Evolutionary conservation across 1,284 basidiomycete genomes (phyloP), one percentile per base, ranked within the genome.

Genomic region (Pseudozyma sp.): DNA sequence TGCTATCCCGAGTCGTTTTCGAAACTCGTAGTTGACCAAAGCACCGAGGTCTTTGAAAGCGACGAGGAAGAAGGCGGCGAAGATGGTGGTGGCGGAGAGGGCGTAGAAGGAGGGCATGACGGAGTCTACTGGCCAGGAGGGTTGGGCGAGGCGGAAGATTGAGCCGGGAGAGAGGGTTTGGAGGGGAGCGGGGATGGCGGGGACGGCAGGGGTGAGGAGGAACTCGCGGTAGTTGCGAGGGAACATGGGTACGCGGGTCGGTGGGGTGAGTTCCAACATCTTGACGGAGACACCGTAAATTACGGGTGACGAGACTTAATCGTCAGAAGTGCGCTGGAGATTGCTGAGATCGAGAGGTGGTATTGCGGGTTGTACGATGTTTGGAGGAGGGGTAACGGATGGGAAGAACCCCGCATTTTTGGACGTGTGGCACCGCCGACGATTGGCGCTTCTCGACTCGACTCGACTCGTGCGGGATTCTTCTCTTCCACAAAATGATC

Each of bases 221-320:
- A 72, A 63, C 54, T 72, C 69, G 55, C 64, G 69, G 31, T 55
- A 72, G 64, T 67, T 72, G 37, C 45, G 33, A 9, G 69, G 64
- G 33, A 67, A 72, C 59, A 56, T 60, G 37, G 62, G 54, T 19
- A 71, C 62, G 43, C 43, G 24, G 7, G 68, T 71, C 7, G 62
- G 62, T n/a, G 58, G 68, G 0, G 68, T 39, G 48, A 66, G 14
- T 50, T 71, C 68, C 16, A 71, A 37, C 68, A 71, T 71, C 9
- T 44, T 64, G 51, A 24, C 7, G 35, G 47, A 5, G 24, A 2
- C 7, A n/a, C n/a, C n/a, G n/a, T n/a, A n/a, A n/a, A n/a, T n/a
- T n/a, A n/a, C n/a, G n/a, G n/a, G n/a, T n/a, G n/a, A n/a, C n/a
- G n/a, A n/a, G n/a, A n/a, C n/a, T n/a, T n/a, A n/a, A n/a, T n/a